Evolutionary conservation across 257 asterid species (phyloP).

Genomic region (Leptodermis oblonga): DNA sequence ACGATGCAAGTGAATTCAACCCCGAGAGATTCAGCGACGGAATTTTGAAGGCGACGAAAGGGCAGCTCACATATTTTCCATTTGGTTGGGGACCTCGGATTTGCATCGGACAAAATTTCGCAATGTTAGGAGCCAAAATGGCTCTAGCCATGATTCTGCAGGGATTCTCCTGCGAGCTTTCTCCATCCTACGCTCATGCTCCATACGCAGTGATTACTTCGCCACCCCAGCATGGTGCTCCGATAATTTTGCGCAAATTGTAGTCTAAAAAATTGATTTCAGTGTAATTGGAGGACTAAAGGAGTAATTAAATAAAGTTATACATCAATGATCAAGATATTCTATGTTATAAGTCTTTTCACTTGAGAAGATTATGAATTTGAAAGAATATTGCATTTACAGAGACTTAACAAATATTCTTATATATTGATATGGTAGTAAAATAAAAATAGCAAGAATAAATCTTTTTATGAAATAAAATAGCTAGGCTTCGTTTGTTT

Average conservation of each 20-base stretch:
- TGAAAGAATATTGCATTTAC: too few species aligned
- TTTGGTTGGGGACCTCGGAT: constrained; percentile 33
- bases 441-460: too few species aligned
- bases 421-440: too few species aligned
- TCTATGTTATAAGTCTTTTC: too few species aligned
- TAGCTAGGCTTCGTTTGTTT: too few species aligned
- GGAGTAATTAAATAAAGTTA: too few species aligned
- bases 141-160: constrained; percentile 25
- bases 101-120: constrained; percentile 28
- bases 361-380: too few species aligned
- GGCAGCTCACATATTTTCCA: constrained; percentile 15
- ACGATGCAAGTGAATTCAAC: constrained; percentile 24
- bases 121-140: constrained; percentile 28
- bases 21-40: constrained; percentile 31
- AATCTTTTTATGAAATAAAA: too few species aligned
- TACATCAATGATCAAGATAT: too few species aligned
- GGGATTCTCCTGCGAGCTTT: constrained; percentile 22
- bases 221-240: constrained; percentile 29
- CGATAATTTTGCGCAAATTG: constrained; percentile 14
- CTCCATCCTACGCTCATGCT: constrained; percentile 29
- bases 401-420: too few species aligned
- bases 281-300: too few species aligned
- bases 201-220: constrained; percentile 10
- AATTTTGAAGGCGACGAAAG: constrained; percentile 21
- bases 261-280: too few species aligned